Percentiles rank a stretch among this genome's conserved stretches.
phyloP scores from a whole-genome alignment of 2,329 filamentous ascomycete genomes.

The Ascochyta rabiei region DNA sequence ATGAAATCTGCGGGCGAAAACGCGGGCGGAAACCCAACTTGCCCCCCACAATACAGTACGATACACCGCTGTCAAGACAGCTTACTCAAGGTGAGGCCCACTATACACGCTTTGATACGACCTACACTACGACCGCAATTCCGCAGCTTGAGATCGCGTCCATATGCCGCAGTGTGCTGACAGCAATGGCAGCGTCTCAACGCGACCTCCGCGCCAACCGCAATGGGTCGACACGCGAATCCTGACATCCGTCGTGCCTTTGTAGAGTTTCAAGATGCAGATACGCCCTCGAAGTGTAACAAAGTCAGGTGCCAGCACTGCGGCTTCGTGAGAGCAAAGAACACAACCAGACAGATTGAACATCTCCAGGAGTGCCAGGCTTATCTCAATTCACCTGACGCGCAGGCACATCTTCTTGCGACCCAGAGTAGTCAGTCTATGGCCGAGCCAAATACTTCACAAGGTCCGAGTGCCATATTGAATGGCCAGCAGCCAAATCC shows the following conservation, averaged over 20 bases:
- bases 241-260: conserved; percentile 49
- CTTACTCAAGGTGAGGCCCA: conserved; percentile 15
- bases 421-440: conserved; percentile 26
- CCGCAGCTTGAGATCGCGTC: not conserved
- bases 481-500: conserved; percentile 56
- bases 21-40: not conserved
- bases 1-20: not conserved
- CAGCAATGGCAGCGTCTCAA: conserved; percentile 13
- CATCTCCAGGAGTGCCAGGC: conserved; percentile 55
- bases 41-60: conserved; percentile 8
- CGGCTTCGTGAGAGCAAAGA: conserved; percentile 58
- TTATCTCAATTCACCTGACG: conserved; percentile 54
- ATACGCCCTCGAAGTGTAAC: conserved; percentile 54
- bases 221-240: conserved; percentile 48
- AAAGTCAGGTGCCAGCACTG: conserved; percentile 57
- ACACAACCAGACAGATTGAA: conserved; percentile 58
- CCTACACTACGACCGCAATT: not conserved
- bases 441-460: conserved; percentile 22
- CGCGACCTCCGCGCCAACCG: conserved; percentile 1
- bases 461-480: conserved; percentile 46
- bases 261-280: conserved; percentile 49
- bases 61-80: conserved; percentile 16
- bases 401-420: conserved; percentile 42
- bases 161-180: conserved; percentile 18
- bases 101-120: not conserved